A percentile compares a stretch with the other conserved stretches of the same genome.
Conservation (phyloP, 495 filamentous ascomycete genomes). For the Tirmania nivea region DNA sequence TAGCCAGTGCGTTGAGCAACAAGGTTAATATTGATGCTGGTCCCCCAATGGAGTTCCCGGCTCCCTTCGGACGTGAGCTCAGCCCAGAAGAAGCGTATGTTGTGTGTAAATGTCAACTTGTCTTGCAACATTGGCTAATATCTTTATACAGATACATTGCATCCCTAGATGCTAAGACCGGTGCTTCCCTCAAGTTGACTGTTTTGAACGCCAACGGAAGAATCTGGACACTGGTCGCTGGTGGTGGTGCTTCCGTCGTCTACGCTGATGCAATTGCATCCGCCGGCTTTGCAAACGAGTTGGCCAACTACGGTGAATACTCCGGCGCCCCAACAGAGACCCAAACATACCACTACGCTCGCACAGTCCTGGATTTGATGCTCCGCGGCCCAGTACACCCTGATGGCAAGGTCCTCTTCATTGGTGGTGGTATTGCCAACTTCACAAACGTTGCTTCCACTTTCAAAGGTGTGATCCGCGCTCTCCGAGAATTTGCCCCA, state of each 20-base stretch:
- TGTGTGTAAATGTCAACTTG: background rate
- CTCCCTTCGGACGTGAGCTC: constrained; percentile 94
- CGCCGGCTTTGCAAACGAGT: constrained; percentile 79
- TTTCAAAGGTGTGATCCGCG: constrained; percentile 99
- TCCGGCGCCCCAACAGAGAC: constrained; percentile 94
- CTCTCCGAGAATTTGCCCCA: constrained; percentile 74
- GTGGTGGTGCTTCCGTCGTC: constrained; percentile 97
- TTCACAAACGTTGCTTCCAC: constrained; percentile 87
- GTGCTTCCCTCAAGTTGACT: constrained; percentile 93
- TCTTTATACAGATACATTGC: constrained; percentile 46
- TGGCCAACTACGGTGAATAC: constrained; percentile 99
- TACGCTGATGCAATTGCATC: constrained; percentile 98
- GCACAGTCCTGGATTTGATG: constrained; percentile 94
- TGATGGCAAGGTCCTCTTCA: constrained; percentile 96
- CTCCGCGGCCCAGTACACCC: constrained; percentile 66
- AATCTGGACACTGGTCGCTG: constrained; percentile 94
- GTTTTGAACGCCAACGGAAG: constrained; percentile 79
- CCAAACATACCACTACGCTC: constrained; percentile 95
- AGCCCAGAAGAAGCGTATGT: constrained; percentile 74
- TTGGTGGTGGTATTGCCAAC: constrained; percentile 99
- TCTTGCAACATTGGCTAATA: background rate
- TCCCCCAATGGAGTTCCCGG: constrained; percentile 95
- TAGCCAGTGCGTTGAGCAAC: constrained; percentile 38
- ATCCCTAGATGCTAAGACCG: constrained; percentile 96
- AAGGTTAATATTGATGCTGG: constrained; percentile 91